Conservation (phyloP, 441 rosid species). For the Croton setiger region DNA sequence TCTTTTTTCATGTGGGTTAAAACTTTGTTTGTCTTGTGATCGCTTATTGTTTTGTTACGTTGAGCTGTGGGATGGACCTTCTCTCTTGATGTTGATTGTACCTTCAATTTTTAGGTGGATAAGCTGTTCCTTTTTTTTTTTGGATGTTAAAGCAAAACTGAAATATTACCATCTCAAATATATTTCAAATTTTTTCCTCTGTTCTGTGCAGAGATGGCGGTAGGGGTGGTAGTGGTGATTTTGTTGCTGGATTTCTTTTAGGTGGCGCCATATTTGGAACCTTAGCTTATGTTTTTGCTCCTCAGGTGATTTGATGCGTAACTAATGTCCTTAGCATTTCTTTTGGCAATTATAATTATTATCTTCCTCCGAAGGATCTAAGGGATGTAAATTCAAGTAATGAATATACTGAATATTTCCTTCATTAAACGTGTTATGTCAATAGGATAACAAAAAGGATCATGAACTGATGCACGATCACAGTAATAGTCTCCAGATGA, state of each 20-base stretch:
- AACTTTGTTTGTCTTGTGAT: background rate
- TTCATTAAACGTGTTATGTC: background rate
- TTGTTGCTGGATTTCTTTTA: conserved; percentile 83
- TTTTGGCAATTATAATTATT: background rate
- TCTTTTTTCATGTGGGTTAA: background rate
- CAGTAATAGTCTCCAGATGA: background rate
- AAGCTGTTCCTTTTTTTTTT: background rate
- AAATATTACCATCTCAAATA: background rate
- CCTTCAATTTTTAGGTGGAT: background rate
- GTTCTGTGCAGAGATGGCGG: conserved; percentile 44
- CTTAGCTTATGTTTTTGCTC: conserved; percentile 82
- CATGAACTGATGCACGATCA: background rate
- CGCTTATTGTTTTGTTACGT: background rate
- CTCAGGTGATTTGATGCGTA: conserved; percentile 57
- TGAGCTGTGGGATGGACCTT: background rate
- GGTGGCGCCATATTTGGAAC: conserved; percentile 88
- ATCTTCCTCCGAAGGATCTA: background rate
- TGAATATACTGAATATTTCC: background rate
- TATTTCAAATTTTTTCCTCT: background rate
- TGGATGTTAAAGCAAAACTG: background rate
- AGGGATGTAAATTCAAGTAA: background rate
- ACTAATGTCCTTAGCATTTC: background rate
- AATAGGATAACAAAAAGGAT: background rate
- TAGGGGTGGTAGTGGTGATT: conserved; percentile 65
- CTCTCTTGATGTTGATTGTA: background rate